Base-by-base conservation (phyloP, 192 early-diverging fungal species). In the Podila epicladia region DNA sequence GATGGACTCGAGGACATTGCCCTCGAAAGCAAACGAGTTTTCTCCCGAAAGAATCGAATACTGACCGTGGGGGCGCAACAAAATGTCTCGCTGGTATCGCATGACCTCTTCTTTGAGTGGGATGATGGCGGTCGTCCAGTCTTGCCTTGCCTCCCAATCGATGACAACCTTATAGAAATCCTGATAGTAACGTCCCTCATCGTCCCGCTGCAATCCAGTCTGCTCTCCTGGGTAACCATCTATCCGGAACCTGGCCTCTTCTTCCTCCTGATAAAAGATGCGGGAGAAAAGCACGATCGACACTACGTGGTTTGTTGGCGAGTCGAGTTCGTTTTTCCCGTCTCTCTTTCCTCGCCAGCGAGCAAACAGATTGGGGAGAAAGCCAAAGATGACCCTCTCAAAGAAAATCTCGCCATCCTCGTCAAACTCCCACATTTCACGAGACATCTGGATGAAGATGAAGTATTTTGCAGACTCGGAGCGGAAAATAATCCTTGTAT, bases 381-480 rank as follows among this genome's bases (percentile, higher is more conserved):
- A 98, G 62, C 92, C 91, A 75, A 94, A 91, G 58, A 98, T 91
- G 6, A 92, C 94, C 82, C 95, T 96, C 83, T 97, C 97, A 85
- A 95, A 97, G 80, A 92, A 96, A 28, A 99, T 83, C 76, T 98
- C 95, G 9, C 97, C 96, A 73, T 99, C 97, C 72, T 98, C 97
- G 64, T 96, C 96, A 88, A 97, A 98, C 48, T 96, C 92, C 94
- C 94, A 97, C 96, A 98, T 99, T 85, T 99, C 97, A 58, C 90
- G 90, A 35, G 92, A 94, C 95, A 99, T 95, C 85, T 99, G 97
- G 24, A 99, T 91, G 77, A 97, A 96, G 19, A 99, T 90, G 75
- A 96, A 97, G 62, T 93, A 95, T 67, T 97, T 95, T 13, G 96
- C 97, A 0, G 96, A 96, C 69, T 95, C 95, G 13, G 97, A 98